Evolutionary conservation across 148 eudicot species (phyloP), one percentile per base, ranked within the genome.

Genomic region (Salicornia ramosissima): DNA sequence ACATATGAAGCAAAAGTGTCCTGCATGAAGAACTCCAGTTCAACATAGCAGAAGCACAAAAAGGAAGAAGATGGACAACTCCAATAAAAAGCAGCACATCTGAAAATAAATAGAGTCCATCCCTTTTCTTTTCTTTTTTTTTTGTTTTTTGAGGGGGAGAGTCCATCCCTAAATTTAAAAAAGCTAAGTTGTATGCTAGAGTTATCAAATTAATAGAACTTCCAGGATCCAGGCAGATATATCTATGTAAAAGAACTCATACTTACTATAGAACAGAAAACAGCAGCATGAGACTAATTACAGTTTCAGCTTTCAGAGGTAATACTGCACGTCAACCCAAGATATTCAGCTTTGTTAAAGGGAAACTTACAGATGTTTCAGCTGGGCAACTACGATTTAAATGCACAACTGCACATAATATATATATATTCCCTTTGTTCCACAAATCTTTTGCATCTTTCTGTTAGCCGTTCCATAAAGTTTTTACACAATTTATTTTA

Each of bases 1-100:
- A 95, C 91, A 78, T 86, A 95, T 53, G 83, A 73, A 67, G 99
- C 96, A 81, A 89, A 91, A 57, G 99, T 88, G 77, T 83, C 83
- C 99, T 95, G 85, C 74, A 75, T 33, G 53, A 45, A 49, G 68
- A 29, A 78, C 9, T 18, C 65, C 63, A 70, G 19, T 26, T 73
- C 58, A 51, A 58, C 45, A 52, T 33, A 49, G 49, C 18, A 43
- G 65, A 70, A 70, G 33, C 29, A n/a, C 9, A 13, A n/a, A 26
- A 36, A 10, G 43, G 25, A 21, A 42, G 39, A 19, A 65, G 52
- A 49, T 62, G 40, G 21, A 39, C 16, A 18, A 62, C 53, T 47
- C 29, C 4, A 43, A 26, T 13, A n/a, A n/a, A n/a, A n/a, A 54
- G 26, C 15, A 36, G 36, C 24, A 53, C 46, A 39, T 39, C 49